Evolutionary conservation across 345 rosid species (phyloP).

Genomic region (Orychophragmus violaceus): DNA sequence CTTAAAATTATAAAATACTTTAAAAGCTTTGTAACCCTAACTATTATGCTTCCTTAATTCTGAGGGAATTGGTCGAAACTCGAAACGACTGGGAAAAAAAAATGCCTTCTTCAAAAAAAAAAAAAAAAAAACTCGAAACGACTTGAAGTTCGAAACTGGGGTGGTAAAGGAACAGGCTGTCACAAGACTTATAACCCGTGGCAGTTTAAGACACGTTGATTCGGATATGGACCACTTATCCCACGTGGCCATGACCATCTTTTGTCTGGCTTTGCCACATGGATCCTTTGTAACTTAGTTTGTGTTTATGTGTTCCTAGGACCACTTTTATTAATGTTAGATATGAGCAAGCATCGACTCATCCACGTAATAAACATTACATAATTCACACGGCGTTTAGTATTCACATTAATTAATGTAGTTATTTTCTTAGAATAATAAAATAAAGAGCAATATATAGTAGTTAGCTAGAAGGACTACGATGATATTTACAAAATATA

Average conservation of each 20-base stretch:
- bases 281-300: slow-evolving; percentile 2
- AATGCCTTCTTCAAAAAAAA: no score
- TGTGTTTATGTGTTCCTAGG: slow-evolving; percentile 30
- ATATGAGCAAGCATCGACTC: neutral
- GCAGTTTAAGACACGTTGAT: slow-evolving; percentile 24
- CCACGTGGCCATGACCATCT: slow-evolving; percentile 31
- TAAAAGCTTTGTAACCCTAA: neutral
- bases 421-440: neutral
- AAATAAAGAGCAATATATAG: neutral
- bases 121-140: neutral
- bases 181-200: slow-evolving; percentile 21
- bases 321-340: slow-evolving; percentile 16
- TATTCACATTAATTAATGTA: neutral
- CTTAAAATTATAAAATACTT: neutral
- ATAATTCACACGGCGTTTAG: slow-evolving; percentile 17
- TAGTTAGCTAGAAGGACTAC: neutral
- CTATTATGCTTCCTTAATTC: neutral
- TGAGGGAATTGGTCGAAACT: no score
- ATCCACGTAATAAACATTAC: slow-evolving; percentile 11
- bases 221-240: slow-evolving; percentile 26
- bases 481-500: no score
- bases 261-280: slow-evolving; percentile 27
- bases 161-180: neutral
- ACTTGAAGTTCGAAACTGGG: slow-evolving; percentile 2
- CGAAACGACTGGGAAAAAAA: no score